Conservation (phyloP, 495 filamentous ascomycete genomes). For the Hypoxylon cercidicola region DNA sequence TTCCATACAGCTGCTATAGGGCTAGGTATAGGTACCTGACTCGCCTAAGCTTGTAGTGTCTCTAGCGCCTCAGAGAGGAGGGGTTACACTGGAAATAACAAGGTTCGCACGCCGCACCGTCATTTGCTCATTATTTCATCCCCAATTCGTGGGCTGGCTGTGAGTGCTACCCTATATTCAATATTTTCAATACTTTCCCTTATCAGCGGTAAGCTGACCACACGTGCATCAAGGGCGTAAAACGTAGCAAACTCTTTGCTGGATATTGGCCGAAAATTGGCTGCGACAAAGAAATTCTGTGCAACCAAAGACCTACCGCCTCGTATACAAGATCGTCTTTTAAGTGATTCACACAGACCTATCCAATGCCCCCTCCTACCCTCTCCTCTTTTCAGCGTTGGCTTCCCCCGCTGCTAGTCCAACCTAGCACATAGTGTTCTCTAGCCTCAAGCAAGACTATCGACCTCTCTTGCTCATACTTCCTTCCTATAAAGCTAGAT, state of each 20-base stretch:
- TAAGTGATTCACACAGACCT: not conserved
- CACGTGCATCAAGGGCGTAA: not conserved
- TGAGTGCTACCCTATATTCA: conserved; percentile 6
- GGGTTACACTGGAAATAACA: conserved; percentile 27
- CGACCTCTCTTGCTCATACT: too few species aligned
- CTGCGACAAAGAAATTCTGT: conserved; percentile 1
- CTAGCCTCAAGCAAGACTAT: too few species aligned
- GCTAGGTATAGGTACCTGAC: not conserved
- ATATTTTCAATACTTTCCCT: conserved; percentile 8
- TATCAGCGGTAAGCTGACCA: conserved; percentile 5
- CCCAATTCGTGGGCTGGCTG: conserved; percentile 5
- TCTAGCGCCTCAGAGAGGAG: not conserved
- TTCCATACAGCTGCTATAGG: not conserved
- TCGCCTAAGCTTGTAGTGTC: not conserved
- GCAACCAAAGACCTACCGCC: too few species aligned
- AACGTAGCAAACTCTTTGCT: conserved; percentile 2
- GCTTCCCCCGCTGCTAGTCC: too few species aligned
- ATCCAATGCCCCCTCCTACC: conserved; percentile 11
- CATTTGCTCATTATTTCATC: conserved; percentile 1
- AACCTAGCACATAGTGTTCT: too few species aligned
- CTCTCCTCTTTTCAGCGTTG: too few species aligned
- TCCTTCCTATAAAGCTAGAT: too few species aligned
- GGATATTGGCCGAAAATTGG: conserved; percentile 25
- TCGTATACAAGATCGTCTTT: too few species aligned
- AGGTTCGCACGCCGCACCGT: conserved; percentile 25